A percentile compares a stretch with the other conserved stretches of the same genome.
Conservation (phyloP, 768 basidiomycete genomes). For the Dentipellis fragilis region DNA sequence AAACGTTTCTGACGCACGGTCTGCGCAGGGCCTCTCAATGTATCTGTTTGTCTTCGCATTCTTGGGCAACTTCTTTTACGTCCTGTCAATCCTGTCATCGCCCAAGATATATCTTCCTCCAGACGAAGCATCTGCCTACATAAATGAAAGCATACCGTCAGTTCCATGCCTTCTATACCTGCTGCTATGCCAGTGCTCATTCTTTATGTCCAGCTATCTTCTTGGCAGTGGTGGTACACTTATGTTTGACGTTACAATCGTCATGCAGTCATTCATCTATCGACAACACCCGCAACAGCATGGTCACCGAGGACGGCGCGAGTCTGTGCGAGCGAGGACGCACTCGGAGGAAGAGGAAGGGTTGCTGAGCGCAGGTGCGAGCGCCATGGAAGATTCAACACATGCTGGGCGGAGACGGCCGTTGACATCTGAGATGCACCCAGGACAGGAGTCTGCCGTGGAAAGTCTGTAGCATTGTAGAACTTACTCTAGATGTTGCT, state of each 20-base stretch:
- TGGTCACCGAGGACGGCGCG: conserved; percentile 4
- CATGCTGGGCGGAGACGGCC: conserved; percentile 12
- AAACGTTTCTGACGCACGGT: background rate
- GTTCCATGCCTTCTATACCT: conserved; percentile 20
- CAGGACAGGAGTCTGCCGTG: too few species aligned
- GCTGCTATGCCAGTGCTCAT: background rate
- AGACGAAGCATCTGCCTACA: conserved; percentile 50
- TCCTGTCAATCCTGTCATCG: conserved; percentile 77
- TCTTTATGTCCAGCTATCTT: conserved; percentile 54
- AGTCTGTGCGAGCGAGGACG: conserved; percentile 13
- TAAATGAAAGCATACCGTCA: conserved; percentile 79
- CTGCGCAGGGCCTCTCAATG: conserved; percentile 75
- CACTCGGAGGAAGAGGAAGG: conserved; percentile 19
- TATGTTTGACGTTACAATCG: conserved; percentile 87
- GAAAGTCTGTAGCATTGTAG: too few species aligned
- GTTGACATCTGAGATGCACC: conserved; percentile 1
- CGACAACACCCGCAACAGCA: conserved; percentile 32
- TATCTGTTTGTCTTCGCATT: conserved; percentile 92
- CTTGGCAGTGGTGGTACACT: conserved; percentile 91
- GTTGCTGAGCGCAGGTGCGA: conserved; percentile 4
- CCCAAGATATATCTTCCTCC: conserved; percentile 50
- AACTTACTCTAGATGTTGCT: too few species aligned
- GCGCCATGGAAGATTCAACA: conserved; percentile 7
- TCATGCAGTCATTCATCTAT: conserved; percentile 78
- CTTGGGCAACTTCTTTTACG: conserved; percentile 89